Base-by-base conservation (phyloP, 1,284 basidiomycete genomes). In the Apiotrichum brassicae region DNA sequence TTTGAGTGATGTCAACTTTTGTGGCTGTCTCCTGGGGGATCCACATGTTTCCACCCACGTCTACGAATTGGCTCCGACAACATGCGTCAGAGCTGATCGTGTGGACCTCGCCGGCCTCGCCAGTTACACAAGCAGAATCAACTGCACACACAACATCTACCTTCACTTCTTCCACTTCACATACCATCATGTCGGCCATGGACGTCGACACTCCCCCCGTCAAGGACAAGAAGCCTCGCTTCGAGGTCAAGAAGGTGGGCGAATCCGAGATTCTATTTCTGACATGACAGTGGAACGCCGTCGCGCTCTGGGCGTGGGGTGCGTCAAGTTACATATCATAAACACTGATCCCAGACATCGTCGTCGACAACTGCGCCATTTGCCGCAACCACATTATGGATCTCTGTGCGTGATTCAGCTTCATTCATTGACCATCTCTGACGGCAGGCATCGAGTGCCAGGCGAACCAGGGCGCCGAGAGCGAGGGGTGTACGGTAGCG, bases 361-460 rank as follows among this genome's bases (percentile, higher is more conserved):
- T 92, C 54, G 90, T 94, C 47, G 91, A 94, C 73, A 95, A 93
- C 74, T 95, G 89, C 63, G 90, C 91, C 41, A 94, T 94, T 73
- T 93, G 90, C 78, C 82, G 88, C 68, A 94, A 93, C 73, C 92
- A 97, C 70, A 97, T 97, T 77, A 97, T 97, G 92, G 92, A 97
- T 74, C 84, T 95, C 43, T 97, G 92, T 94, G 66, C 64, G 86
- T 76, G 2, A 5, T 16, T 38, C 18, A 7, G 8, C 23, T 9
- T 2, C 24, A 30, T 8, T 30, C 28, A 14, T 30, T 14, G 28
- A 8, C 9, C 28, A 30, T 8, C 28, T 28, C 11, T 42, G 14
- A 39, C 43, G 25, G 5, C 64, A 97, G 93, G 94, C 77, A 99
- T 99, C 71, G 95, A 99, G 72, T 99, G 95, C 72, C 95, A 99